These are phyloP conservation scores for Pichia sp. DNA, from an alignment of 1,139 yeast genomes.

Conservation along the genomic window DNA sequence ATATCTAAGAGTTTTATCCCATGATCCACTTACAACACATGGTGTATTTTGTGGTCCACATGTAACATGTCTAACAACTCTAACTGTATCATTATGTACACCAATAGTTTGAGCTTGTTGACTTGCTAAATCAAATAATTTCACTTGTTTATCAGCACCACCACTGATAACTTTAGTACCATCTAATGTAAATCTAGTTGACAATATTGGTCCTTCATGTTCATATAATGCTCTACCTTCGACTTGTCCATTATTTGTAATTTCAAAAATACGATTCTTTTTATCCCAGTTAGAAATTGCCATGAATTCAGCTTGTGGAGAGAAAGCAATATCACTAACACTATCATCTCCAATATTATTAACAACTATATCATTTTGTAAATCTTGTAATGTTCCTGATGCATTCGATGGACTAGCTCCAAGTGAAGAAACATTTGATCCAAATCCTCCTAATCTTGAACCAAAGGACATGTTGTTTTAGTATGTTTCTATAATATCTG, in stretches of 20 bases:
- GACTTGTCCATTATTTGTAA: slow-evolving; percentile 51
- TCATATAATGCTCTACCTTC: slow-evolving; percentile 89
- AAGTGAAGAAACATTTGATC: slow-evolving; percentile 11
- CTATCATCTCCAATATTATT: slow-evolving; percentile 90
- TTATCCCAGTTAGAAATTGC: slow-evolving; percentile 94
- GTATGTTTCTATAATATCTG: neutral
- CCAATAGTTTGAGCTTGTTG: slow-evolving; percentile 86
- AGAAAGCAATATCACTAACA: slow-evolving; percentile 77
- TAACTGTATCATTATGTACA: slow-evolving; percentile 77
- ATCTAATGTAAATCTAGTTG: slow-evolving; percentile 77
- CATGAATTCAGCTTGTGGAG: slow-evolving; percentile 82
- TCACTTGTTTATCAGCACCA: slow-evolving; percentile 88
- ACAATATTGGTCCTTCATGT: slow-evolving; percentile 83
- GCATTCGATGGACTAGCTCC: slow-evolving; percentile 32
- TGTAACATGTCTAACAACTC: slow-evolving; percentile 66
- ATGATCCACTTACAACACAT: slow-evolving; percentile 85
- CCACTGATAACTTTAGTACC: slow-evolving; percentile 88
- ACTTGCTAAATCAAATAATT: slow-evolving; percentile 72
- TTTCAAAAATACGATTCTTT: slow-evolving; percentile 88
- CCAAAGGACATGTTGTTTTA: slow-evolving; percentile 24
- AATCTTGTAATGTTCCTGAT: slow-evolving; percentile 60
- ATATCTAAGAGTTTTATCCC: slow-evolving; percentile 92
- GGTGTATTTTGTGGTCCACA: slow-evolving; percentile 80
- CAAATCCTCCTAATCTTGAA: slow-evolving; percentile 28
- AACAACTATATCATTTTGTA: slow-evolving; percentile 69